Evolutionary conservation across 257 asterid species (phyloP).

Genomic region (Cinchona pubescens): DNA sequence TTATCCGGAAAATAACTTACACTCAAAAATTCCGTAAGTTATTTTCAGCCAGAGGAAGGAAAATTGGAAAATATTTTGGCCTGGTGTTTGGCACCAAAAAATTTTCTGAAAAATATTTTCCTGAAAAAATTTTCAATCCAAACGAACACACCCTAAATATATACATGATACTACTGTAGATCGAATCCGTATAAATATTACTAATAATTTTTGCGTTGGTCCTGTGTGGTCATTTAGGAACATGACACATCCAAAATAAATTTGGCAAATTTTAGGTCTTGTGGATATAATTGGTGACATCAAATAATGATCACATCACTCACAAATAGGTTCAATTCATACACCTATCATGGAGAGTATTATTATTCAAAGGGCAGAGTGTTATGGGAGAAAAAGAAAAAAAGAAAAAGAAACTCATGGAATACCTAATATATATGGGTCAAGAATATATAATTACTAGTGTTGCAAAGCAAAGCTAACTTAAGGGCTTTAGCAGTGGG

Average conservation of each 20-base stretch:
- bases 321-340: slow-evolving; percentile 7
- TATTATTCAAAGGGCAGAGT: slow-evolving; percentile 17
- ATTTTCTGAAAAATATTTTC: too few relatives aligned
- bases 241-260: slow-evolving; percentile 7
- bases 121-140: too few relatives aligned
- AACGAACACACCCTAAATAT: too few relatives aligned
- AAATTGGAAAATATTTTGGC: too few relatives aligned
- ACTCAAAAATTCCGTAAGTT: too few relatives aligned
- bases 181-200: too few relatives aligned
- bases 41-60: too few relatives aligned
- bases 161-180: too few relatives aligned
- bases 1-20: too few relatives aligned
- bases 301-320: slow-evolving; percentile 13
- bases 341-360: slow-evolving; percentile 19
- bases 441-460: neutral
- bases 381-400: neutral
- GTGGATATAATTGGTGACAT: slow-evolving; percentile 21
- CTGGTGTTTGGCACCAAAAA: too few relatives aligned
- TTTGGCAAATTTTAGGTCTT: slow-evolving; percentile 7
- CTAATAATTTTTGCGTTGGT: slow-evolving; percentile 18
- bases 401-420: neutral
- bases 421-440: neutral
- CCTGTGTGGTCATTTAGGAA: slow-evolving; percentile 16
- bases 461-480: slow-evolving; percentile 35
- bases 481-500: slow-evolving; percentile 13